phyloP scores from a whole-genome alignment of 2,329 filamentous ascomycete genomes.

The Pseudopyricularia javanii region DNA sequence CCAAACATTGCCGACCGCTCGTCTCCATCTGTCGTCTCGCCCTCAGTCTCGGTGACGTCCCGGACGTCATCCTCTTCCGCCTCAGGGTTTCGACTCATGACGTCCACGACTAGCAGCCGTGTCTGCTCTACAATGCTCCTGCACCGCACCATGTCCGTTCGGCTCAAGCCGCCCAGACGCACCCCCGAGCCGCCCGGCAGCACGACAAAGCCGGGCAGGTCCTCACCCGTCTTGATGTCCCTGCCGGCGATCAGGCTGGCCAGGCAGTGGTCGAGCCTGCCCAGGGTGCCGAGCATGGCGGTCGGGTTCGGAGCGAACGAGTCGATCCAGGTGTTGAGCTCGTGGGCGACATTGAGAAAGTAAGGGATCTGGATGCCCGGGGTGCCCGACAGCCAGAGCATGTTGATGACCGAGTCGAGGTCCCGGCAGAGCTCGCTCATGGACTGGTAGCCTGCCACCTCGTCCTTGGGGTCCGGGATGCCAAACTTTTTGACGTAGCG shows the following conservation, averaged over 20 bases:
- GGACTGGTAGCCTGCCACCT: conserved; percentile 38
- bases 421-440: conserved; percentile 64
- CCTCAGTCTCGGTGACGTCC: conserved; percentile 10
- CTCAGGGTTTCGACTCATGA: conserved; percentile 43
- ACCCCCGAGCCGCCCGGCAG: conserved; percentile 23
- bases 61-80: conserved; percentile 28
- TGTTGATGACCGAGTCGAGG: conserved; percentile 61
- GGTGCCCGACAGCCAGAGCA: conserved; percentile 79
- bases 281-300: conserved; percentile 58
- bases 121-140: conserved; percentile 71
- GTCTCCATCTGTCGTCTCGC: conserved; percentile 19
- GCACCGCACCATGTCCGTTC: conserved; percentile 78
- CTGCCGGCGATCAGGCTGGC: conserved; percentile 58
- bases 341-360: conserved; percentile 63
- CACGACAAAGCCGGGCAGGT: conserved; percentile 58
- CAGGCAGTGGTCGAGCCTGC: conserved; percentile 76
- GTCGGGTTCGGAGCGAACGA: conserved; percentile 57
- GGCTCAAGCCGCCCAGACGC: conserved; percentile 49
- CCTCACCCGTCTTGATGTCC: conserved; percentile 51
- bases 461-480: conserved; percentile 29
- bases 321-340: conserved; percentile 59
- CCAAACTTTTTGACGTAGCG: conserved; percentile 50
- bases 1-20: conserved; percentile 8
- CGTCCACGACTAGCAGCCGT: conserved; percentile 56
- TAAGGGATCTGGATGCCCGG: conserved; percentile 75